Conservation (phyloP, 2,329 filamentous ascomycete species). For the Leptographium wingfieldii region DNA sequence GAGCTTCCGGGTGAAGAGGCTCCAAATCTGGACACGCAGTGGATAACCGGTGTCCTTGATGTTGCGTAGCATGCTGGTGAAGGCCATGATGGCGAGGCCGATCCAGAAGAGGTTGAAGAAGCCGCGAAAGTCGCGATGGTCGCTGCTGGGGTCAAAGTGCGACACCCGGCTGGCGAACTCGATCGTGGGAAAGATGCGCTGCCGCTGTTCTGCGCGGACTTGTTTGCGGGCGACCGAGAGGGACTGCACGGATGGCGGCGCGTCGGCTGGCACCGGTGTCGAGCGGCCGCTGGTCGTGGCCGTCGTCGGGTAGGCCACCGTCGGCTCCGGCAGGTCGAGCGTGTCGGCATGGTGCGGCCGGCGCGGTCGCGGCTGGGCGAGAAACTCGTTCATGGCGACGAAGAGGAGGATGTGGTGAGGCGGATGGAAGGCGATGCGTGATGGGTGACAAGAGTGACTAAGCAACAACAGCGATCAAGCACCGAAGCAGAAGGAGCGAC, state of each 20-base stretch:
- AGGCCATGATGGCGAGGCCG: conserved; percentile 88
- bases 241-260: conserved; percentile 80
- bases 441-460: too few species aligned
- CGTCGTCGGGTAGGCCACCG: background rate
- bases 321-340: background rate
- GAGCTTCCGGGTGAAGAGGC: conserved; percentile 74
- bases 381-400: too few species aligned
- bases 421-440: too few species aligned
- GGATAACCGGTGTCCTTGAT: conserved; percentile 87
- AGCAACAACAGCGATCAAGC: too few species aligned
- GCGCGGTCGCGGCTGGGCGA: too few species aligned
- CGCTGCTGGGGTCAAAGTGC: conserved; percentile 85
- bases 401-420: too few species aligned
- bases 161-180: conserved; percentile 85
- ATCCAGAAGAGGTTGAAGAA: conserved; percentile 99
- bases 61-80: conserved; percentile 86
- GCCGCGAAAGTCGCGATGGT: conserved; percentile 88
- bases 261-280: conserved; percentile 76
- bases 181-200: conserved; percentile 82
- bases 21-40: conserved; percentile 76
- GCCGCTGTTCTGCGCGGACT: conserved; percentile 65
- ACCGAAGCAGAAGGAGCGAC: too few species aligned
- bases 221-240: conserved; percentile 78
- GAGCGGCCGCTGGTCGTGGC: conserved; percentile 52
- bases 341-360: background rate